Conservation (phyloP, 805 yeast species). For the Pichia eremophila region DNA sequence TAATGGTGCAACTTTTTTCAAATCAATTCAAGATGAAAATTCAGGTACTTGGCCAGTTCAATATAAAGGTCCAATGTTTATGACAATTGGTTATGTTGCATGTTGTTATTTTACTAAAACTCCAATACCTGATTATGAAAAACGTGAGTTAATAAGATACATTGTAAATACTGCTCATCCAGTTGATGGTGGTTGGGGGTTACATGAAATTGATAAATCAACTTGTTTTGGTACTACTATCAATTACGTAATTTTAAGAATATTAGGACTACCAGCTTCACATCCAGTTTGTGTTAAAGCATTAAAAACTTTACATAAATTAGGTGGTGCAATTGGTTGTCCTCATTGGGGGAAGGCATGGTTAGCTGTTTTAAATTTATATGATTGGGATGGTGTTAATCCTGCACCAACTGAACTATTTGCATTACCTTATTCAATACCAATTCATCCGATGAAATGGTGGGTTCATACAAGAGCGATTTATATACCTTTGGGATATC, state of each 20-base stretch:
- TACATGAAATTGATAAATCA: slow-evolving; percentile 84
- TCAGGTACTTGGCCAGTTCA: slow-evolving; percentile 88
- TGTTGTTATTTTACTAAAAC: slow-evolving; percentile 62
- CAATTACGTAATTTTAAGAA: slow-evolving; percentile 72
- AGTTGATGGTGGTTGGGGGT: slow-evolving; percentile 99
- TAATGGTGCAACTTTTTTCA: slow-evolving; percentile 66
- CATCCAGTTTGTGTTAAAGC: slow-evolving; percentile 79
- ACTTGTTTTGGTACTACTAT: slow-evolving; percentile 92
- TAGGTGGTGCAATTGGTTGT: slow-evolving; percentile 84
- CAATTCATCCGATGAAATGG: slow-evolving; percentile 94
- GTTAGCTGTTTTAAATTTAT: slow-evolving; percentile 70
- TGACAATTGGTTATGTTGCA: slow-evolving; percentile 82
- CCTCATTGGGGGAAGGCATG: slow-evolving; percentile 99
- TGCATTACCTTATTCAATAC: slow-evolving; percentile 71
- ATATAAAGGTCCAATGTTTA: slow-evolving; percentile 97
- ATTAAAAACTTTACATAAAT: slow-evolving; percentile 49
- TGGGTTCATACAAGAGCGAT: slow-evolving; percentile 98
- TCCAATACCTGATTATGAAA: slow-evolving; percentile 56
- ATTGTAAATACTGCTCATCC: slow-evolving; percentile 90
- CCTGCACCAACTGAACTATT: slow-evolving; percentile 97
- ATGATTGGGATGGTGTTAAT: slow-evolving; percentile 93
- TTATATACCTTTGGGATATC: slow-evolving; percentile 77
- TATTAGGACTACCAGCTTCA: slow-evolving; percentile 63
- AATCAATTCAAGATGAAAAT: slow-evolving; percentile 57
- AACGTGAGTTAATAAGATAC: slow-evolving; percentile 70